Conservation (phyloP, 176 grass and related monocot species). For the Aegilops longissima region DNA sequence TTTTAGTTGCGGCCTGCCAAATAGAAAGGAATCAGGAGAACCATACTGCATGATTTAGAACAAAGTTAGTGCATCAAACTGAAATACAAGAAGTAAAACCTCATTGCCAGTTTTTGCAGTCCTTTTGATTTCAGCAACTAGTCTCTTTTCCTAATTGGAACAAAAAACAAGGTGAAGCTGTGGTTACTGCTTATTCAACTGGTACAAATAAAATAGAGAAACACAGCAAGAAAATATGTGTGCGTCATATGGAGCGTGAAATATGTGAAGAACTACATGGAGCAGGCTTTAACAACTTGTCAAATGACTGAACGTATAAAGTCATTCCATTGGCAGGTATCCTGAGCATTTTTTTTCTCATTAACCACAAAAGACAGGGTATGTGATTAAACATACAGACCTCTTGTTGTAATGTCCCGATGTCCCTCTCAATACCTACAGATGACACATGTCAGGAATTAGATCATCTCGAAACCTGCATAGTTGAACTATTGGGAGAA, state of each 20-base stretch:
- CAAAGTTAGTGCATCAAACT: slow-evolving; percentile 4
- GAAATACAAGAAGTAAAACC: slow-evolving; percentile 45
- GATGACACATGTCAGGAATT: slow-evolving; percentile 14
- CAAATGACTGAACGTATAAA: slow-evolving; percentile 8
- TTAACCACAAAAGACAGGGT: background rate
- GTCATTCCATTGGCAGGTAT: background rate
- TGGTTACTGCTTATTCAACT: slow-evolving; percentile 5
- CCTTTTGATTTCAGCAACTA: slow-evolving; percentile 96
- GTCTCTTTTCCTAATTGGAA: slow-evolving; percentile 77
- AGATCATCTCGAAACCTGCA: background rate
- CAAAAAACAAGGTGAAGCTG: background rate
- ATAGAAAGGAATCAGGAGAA: slow-evolving; percentile 14
- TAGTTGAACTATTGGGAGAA: background rate
- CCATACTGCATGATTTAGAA: background rate
- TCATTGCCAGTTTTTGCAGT: slow-evolving; percentile 98
- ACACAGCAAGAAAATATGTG: background rate
- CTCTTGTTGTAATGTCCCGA: slow-evolving; percentile 74
- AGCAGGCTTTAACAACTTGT: slow-evolving; percentile 9
- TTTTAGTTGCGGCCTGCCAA: slow-evolving; percentile 81
- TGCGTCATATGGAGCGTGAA: background rate
- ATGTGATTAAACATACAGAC: slow-evolving; percentile 39
- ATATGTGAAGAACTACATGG: background rate
- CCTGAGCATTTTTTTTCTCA: background rate
- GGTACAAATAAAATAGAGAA: slow-evolving; percentile 1
- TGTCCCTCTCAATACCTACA: slow-evolving; percentile 87